phyloP scores from a whole-genome alignment of 805 yeast species.

The Candida hungchunana region DNA sequence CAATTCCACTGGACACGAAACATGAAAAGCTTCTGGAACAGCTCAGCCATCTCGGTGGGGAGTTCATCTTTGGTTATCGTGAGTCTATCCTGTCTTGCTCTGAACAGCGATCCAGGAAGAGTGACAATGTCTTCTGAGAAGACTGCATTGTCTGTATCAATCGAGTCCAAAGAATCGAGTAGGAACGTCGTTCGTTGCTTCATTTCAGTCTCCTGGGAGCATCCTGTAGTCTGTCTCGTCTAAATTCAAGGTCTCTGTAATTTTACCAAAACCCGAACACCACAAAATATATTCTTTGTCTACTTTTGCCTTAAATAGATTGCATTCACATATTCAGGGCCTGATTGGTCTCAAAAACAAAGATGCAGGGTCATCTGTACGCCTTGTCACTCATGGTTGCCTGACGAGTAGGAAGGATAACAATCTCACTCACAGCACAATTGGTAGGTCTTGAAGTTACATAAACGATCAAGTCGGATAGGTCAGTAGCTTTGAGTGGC shows the following conservation, averaged over 20 bases:
- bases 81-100: constrained; percentile 20
- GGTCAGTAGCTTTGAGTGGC: constrained; percentile 53
- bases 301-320: no score
- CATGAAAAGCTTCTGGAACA: constrained; percentile 15
- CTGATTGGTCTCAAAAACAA: not conserved
- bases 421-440: constrained; percentile 65
- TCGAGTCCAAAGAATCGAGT: constrained; percentile 17
- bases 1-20: constrained; percentile 21
- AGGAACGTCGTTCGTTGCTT: constrained; percentile 16
- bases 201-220: no score
- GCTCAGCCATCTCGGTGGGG: constrained; percentile 13
- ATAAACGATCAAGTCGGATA: constrained; percentile 56
- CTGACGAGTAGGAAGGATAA: constrained; percentile 85
- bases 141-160: constrained; percentile 23
- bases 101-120: constrained; percentile 20
- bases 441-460: constrained; percentile 52
- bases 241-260: no score
- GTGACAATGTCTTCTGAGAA: constrained; percentile 15
- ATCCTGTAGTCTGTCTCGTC: no score
- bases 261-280: no score
- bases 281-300: no score
- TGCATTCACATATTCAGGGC: no score
- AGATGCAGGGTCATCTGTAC: constrained; percentile 6
- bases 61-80: constrained; percentile 17
- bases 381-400: constrained; percentile 45